A percentile compares a stretch with the other conserved stretches of the same genome.
These are phyloP conservation scores for Patellaria atrata DNA, from an alignment of 495 filamentous ascomycete species.

Conservation along the genomic window DNA sequence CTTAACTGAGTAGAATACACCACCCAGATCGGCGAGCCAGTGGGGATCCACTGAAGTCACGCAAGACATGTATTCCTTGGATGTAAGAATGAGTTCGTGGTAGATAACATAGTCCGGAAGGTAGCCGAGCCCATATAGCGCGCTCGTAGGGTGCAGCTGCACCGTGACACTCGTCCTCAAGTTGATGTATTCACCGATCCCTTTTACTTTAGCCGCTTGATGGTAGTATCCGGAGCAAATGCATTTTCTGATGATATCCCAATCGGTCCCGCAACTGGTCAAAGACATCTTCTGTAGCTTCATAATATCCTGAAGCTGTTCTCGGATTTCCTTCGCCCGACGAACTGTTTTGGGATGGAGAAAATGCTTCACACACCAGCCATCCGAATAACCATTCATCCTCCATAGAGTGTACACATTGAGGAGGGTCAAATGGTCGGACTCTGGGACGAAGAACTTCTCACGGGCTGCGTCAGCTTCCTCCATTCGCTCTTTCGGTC, in stretches of 20 bases:
- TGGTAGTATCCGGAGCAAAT: slow-evolving; percentile 98
- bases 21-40: slow-evolving; percentile 95
- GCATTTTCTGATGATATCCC: slow-evolving; percentile 89
- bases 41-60: slow-evolving; percentile 95
- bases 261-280: slow-evolving; percentile 84
- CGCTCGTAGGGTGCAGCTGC: slow-evolving; percentile 84
- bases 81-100: slow-evolving; percentile 93
- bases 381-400: slow-evolving; percentile 74
- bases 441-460: slow-evolving; percentile 97
- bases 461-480: slow-evolving; percentile 95
- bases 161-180: slow-evolving; percentile 86
- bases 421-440: slow-evolving; percentile 88
- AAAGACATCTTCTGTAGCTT: slow-evolving; percentile 80
- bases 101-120: slow-evolving; percentile 96
- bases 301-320: slow-evolving; percentile 93
- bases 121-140: slow-evolving; percentile 83
- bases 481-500: slow-evolving; percentile 91
- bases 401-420: slow-evolving; percentile 97
- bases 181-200: slow-evolving; percentile 94
- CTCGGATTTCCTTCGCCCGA: slow-evolving; percentile 80
- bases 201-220: slow-evolving; percentile 94
- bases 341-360: slow-evolving; percentile 83
- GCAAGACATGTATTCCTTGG: slow-evolving; percentile 96
- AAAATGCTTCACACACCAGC: slow-evolving; percentile 88
- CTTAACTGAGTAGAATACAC: slow-evolving; percentile 97